A percentile compares a stretch with the other conserved stretches of the same genome.
phyloP scores from a whole-genome alignment of 805 yeast species.

The Teunomyces barrocoloradensis region DNA sequence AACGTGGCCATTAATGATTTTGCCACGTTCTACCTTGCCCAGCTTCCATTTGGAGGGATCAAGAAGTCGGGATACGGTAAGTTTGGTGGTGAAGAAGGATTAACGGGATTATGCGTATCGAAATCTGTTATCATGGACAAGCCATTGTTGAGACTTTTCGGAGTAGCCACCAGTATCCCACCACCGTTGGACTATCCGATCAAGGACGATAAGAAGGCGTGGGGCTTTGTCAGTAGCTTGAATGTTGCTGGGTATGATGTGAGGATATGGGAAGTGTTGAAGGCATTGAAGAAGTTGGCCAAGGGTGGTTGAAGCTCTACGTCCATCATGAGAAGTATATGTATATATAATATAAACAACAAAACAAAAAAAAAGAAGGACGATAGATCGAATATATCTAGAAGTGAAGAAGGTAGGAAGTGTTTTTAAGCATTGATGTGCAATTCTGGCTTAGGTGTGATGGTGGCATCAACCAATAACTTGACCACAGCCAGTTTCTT shows the following conservation, averaged over 20 bases:
- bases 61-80: constrained; percentile 95
- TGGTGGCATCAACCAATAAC: constrained; percentile 75
- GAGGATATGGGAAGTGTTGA: constrained; percentile 62
- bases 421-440: constrained; percentile 63
- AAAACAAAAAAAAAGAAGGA: neutral
- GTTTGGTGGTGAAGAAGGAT: constrained; percentile 97
- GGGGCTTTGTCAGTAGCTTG: constrained; percentile 81
- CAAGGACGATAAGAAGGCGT: constrained; percentile 72
- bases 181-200: constrained; percentile 91
- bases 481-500: constrained; percentile 70
- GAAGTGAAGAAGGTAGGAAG: neutral
- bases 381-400: constrained; percentile 5
- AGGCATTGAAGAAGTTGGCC: constrained; percentile 38
- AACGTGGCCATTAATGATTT: constrained; percentile 97
- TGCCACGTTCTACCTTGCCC: constrained; percentile 94
- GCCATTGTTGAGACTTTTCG: constrained; percentile 53
- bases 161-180: constrained; percentile 79
- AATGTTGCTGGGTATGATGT: constrained; percentile 82
- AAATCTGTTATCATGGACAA: constrained; percentile 87
- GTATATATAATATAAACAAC: constrained; percentile 5
- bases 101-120: constrained; percentile 82
- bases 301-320: constrained; percentile 21
- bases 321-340: neutral
- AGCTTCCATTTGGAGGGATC: constrained; percentile 94
- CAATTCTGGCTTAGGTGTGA: constrained; percentile 74